Percentiles rank a stretch among this genome's conserved stretches.
Evolutionary conservation across 441 rosid genomes (phyloP).

Genomic region (Lagerstroemia fauriei): DNA sequence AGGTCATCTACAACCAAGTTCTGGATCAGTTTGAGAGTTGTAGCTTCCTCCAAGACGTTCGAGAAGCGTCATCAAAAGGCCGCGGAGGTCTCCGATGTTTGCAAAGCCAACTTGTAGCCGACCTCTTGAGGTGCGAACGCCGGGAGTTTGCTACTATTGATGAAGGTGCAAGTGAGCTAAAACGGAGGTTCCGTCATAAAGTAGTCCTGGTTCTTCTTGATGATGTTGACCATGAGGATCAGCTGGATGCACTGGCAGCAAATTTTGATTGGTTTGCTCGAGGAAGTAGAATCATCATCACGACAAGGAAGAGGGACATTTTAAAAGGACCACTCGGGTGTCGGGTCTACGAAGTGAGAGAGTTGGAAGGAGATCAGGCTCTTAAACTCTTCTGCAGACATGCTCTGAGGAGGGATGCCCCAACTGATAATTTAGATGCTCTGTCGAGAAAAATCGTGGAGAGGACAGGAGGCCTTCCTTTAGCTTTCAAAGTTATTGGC

Average conservation of each 20-base stretch:
- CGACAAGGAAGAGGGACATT: slow-evolving; percentile 1
- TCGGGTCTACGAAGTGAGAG: slow-evolving; percentile 1
- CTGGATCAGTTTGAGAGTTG: slow-evolving; percentile 6
- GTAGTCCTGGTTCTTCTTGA: slow-evolving; percentile 11
- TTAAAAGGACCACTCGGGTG: neutral
- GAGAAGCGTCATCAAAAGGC: neutral
- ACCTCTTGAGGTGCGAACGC: neutral
- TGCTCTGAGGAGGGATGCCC: neutral
- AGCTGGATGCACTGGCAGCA: slow-evolving; percentile 12
- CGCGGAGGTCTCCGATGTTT: neutral
- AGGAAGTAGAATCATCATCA: slow-evolving; percentile 10
- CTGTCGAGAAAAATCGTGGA: neutral
- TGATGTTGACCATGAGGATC: slow-evolving; percentile 10
- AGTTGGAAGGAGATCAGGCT: neutral
- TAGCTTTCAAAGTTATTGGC: slow-evolving; percentile 11
- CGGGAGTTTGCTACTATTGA: neutral
- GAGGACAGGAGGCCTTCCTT: slow-evolving; percentile 12
- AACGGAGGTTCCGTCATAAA: neutral
- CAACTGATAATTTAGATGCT: neutral
- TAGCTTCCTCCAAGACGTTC: neutral
- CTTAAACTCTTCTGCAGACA: slow-evolving; percentile 7
- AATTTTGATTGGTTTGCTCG: slow-evolving; percentile 1
- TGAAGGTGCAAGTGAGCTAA: slow-evolving; percentile 4
- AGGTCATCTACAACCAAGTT: neutral
- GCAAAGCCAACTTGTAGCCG: neutral